phyloP scores from a whole-genome alignment of 2,329 filamentous ascomycete genomes.

The Colletotrichum sp. region DNA sequence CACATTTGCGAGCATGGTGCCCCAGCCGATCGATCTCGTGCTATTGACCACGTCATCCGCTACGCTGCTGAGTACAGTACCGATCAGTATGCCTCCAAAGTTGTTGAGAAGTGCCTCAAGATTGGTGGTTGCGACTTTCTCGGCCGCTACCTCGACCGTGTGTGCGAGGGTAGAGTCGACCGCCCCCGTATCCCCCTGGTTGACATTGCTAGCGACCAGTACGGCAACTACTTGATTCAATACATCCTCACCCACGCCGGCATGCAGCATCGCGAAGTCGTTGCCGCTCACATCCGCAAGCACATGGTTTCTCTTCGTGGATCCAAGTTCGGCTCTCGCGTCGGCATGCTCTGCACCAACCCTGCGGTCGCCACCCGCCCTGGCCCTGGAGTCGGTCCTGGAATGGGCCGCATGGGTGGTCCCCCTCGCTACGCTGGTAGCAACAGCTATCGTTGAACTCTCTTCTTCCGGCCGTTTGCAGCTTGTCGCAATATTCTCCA shows the following conservation, averaged over 20 bases:
- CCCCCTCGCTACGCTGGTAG: constrained; percentile 55
- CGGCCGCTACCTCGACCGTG: constrained; percentile 88
- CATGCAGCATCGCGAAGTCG: constrained; percentile 88
- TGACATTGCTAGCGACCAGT: constrained; percentile 98
- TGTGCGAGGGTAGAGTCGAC: constrained; percentile 89
- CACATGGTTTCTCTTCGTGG: constrained; percentile 99
- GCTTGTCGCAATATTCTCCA: constrained; percentile 14
- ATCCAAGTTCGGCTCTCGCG: constrained; percentile 97
- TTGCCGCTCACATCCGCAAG: constrained; percentile 94
- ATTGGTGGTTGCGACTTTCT: constrained; percentile 92
- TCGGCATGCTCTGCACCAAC: constrained; percentile 99
- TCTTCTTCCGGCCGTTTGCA: neutral
- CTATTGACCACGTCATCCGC: constrained; percentile 92
- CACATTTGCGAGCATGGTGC: constrained; percentile 98
- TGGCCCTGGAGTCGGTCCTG: constrained; percentile 78
- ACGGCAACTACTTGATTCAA: constrained; percentile 97
- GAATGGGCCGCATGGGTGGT: constrained; percentile 64
- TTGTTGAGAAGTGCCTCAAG: constrained; percentile 98
- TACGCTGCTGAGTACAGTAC: constrained; percentile 97
- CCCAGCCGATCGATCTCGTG: constrained; percentile 87
- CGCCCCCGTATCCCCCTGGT: constrained; percentile 96
- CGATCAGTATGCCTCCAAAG: constrained; percentile 98
- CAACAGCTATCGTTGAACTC: constrained; percentile 60
- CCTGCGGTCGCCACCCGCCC: constrained; percentile 88
- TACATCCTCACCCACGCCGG: constrained; percentile 92